Base-by-base conservation (phyloP, 306 rosid species). In the Sechiopsis laciniata region DNA sequence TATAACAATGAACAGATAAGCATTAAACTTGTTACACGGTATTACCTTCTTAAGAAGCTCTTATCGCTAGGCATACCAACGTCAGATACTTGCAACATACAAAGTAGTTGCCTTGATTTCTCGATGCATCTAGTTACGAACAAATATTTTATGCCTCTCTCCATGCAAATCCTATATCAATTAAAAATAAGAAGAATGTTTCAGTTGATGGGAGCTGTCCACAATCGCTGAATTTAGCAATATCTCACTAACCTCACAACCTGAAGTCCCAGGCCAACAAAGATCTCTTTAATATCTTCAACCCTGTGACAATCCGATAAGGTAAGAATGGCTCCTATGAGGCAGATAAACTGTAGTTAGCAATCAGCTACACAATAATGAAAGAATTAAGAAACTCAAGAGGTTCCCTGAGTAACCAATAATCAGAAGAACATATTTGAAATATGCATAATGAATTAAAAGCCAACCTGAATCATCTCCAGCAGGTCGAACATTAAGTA, bases 201-300 rank as follows among this genome's bases (percentile, higher is more conserved):
- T 46, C 77, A 72, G 70, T 60, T 68, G 72, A 71, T 65, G 68
- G 8, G 51, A 6, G 19, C 29, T 37, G 54, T 59, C 72, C 71
- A 35, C 51, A 50, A 76, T 59, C 76, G 57, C 71, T 21, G 24
- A 21, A 73, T 74, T 67, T 55, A 76, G 56, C 46, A 32, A 48
- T 35, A 76, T 77, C 62, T 65, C 62, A 87, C 96, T 76, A 75
- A 93, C 99, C 99, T 91, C 66, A 91, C 85, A 80, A 89, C 82
- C 89, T 85, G 96, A 80, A 91, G 88, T 80, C 96, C 99, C 64
- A 94, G 35, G 58, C 99, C 97, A 81, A 91, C 87, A 64, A 84
- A 77, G 75, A 91, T 88, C 69, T 91, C 97, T 58, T 78, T 81
- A 79, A 89, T 76, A 81, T 91, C 96, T 80, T 87, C 92, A 21